Evolutionary conservation across 2,329 filamentous ascomycete genomes (phyloP), one percentile per base, ranked within the genome.

Genomic region (Apiospora malaysiana): DNA sequence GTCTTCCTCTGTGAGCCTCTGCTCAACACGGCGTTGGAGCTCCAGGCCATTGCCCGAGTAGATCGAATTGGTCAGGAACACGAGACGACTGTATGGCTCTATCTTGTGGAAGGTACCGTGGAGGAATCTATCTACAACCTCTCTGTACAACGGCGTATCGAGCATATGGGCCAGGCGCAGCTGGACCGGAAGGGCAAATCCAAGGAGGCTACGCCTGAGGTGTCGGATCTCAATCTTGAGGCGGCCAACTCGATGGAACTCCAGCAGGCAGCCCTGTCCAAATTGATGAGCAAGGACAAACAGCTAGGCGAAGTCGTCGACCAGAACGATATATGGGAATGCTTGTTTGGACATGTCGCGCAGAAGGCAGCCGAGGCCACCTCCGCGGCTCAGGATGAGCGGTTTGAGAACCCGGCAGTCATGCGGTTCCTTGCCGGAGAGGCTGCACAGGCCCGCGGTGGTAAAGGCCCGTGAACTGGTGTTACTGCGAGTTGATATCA

Each of bases 1-100:
- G 94, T 98, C 1, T 97, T 98, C 78, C 87, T 99, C 5, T 97
- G 94, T 79, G 96, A 99, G 79, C 96, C 96, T 2, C 85, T 98
- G 4, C 90, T 98, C 75, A 97, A 98, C 78, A 95, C 95, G 0
- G 94, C 95, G 0, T 90, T 99, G 21, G 96, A 98, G 81, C 86
- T 98, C 12, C 96, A 99, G 81, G 95, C 95, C 18, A 97, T 98
- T 77, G 95, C 95, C 0, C 92, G 96, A 70, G 95, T 99, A 1
- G 94, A 99, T 79, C 90, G 96, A 46, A 99, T 99, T 73, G 96
- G 96, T 0, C 96, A 98, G 81, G 87, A 91, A 73, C 90, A 93
- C 68, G 88, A 93, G 74, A 99, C 96, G 0, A 97, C 94, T 0
- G 94, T 98, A 1, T 98, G 95, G 93, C 92, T 98, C 81, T 98